Conservation (phyloP, 768 basidiomycete species). For the Pulveroboletus sp. region DNA sequence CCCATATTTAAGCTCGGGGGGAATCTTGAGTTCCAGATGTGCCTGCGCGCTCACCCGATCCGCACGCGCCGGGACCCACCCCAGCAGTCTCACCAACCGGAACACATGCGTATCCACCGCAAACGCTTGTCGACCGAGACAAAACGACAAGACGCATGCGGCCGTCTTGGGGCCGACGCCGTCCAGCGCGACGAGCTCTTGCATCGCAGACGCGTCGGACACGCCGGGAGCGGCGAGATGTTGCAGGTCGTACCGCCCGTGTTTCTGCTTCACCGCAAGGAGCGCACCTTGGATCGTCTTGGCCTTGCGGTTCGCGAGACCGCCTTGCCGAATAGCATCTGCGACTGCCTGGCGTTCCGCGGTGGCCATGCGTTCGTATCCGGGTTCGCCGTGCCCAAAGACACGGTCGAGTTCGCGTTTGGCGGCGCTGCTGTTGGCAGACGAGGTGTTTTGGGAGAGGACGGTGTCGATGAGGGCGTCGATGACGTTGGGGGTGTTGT, state of each 20-base stretch:
- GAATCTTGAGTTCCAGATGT: conserved; percentile 52
- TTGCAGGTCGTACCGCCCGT: conserved; percentile 57
- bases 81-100: conserved; percentile 45
- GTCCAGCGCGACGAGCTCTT: conserved; percentile 51
- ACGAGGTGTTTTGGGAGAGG: conserved; percentile 60
- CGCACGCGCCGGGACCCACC: conserved; percentile 42
- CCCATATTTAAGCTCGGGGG: conserved; percentile 52
- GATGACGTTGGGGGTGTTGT: conserved; percentile 50
- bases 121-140: conserved; percentile 57
- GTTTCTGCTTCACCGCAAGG: conserved; percentile 38
- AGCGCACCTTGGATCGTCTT: conserved; percentile 51
- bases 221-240: conserved; percentile 38
- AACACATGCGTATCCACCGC: conserved; percentile 67
- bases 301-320: conserved; percentile 61
- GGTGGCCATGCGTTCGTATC: conserved; percentile 46
- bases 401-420: conserved; percentile 44
- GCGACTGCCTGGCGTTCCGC: conserved; percentile 43
- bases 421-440: conserved; percentile 47
- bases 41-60: conserved; percentile 54
- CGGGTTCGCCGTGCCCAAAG: conserved; percentile 45
- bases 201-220: conserved; percentile 52
- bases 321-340: conserved; percentile 51
- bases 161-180: conserved; percentile 67
- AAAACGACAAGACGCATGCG: conserved; percentile 60
- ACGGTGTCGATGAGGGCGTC: conserved; percentile 58